A percentile compares a stretch with the other conserved stretches of the same genome.
Conservation (phyloP, 345 rosid genomes). For the Eucalyptus pauciflora region DNA sequence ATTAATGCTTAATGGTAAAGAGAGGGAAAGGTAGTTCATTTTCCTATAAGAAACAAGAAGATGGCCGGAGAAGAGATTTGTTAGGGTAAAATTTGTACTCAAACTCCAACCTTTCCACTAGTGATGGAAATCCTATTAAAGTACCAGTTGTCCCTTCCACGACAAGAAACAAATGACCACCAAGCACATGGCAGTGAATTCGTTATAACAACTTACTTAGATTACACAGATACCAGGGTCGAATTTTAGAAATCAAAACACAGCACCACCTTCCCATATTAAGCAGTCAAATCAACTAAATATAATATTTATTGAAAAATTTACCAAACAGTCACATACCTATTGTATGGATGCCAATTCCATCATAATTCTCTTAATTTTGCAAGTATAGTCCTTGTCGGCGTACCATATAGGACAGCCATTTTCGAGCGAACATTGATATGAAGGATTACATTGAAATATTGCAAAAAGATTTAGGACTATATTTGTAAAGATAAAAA, state of each 20-base stretch:
- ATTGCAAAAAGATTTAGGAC: background rate
- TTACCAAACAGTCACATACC: background rate
- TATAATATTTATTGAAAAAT: background rate
- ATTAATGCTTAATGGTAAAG: background rate
- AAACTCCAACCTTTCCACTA: too few species aligned
- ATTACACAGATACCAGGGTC: too few species aligned
- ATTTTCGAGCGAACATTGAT: background rate
- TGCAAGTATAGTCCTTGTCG: background rate
- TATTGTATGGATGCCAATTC: background rate
- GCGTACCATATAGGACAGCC: background rate
- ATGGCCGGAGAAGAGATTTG: background rate
- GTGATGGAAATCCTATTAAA: too few species aligned
- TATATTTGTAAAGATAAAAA: background rate
- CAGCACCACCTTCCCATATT: background rate
- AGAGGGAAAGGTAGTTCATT: background rate
- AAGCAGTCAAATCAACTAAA: background rate
- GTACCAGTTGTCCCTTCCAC: too few species aligned
- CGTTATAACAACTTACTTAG: too few species aligned
- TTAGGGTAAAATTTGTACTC: too few species aligned
- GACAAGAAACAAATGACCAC: too few species aligned
- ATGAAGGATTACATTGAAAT: background rate
- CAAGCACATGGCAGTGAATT: too few species aligned
- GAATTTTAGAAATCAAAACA: background rate
- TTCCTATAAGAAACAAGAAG: background rate
- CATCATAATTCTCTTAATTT: background rate